Evolutionary conservation across 768 basidiomycete genomes (phyloP), one percentile per base, ranked within the genome.

Genomic region (Naematelia aurantialba): DNA sequence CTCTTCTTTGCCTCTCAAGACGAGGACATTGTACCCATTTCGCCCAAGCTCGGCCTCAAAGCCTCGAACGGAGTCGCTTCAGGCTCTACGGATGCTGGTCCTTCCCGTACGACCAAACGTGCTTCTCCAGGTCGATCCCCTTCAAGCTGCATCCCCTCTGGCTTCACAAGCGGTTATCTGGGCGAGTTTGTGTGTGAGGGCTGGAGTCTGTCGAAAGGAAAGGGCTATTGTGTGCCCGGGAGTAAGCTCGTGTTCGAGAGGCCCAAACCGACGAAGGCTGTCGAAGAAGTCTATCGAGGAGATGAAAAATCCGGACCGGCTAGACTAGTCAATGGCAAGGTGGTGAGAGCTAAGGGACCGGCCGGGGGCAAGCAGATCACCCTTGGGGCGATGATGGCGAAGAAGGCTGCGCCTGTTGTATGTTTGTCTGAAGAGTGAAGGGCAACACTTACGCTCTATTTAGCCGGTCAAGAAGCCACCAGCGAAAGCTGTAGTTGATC

Each of bases 181-280:
- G 75, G 75, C 1, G 71, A 75, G 48, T 75, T 72, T 49, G 73
- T 73, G 11, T 75, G 75, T 49, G 69, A 70, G 34, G 75, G 73
- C 1, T 74, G 74, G 73, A 68, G 67, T 42, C 51, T 76, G 29
- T 74, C 69, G 21, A 76, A 75, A 48, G 75, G 75, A 2, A 72
- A 72, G 61, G 75, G 75, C 4, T 76, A 76, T 55, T 75, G 74
- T 53, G 56, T 65, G 1, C 63, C 63, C 0, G 75, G 75, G 5
- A 59, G 58, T 24, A 73, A 68, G 46, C 62, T 76, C 39, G 53
- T 67, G 27, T 69, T 76, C 19, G 70, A 73, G 44, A 54, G 75
- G 24, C 72, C 69, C 2, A 68, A 69, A 55, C 58, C 68, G 14
- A 44, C 59, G 8, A 64, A 61, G 31, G 56, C 30, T 5, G 60